A percentile compares a stretch with the other conserved stretches of the same genome.
These are phyloP conservation scores for Plasmodium berghei DNA, from an alignment of 169 alveolate genomes.

Conservation along the genomic window DNA sequence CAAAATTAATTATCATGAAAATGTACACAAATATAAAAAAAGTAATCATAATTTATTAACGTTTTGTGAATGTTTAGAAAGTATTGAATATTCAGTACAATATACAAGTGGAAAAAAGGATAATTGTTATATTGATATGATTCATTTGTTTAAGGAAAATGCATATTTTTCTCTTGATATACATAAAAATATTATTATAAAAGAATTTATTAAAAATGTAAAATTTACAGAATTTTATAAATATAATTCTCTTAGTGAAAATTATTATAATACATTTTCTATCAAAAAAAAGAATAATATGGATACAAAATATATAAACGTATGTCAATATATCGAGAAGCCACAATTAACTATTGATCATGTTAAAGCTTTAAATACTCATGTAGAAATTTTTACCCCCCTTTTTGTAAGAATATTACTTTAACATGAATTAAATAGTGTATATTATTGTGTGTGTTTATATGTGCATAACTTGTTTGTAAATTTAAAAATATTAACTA, in stretches of 20 bases:
- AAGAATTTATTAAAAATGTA: conserved; percentile 62
- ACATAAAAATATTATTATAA: conserved; percentile 61
- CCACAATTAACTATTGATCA: conserved; percentile 60
- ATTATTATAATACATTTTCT: conserved; percentile 19
- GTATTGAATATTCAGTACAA: conserved; percentile 40
- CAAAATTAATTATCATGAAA: neutral
- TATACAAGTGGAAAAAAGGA: conserved; percentile 50
- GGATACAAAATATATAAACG: conserved; percentile 61
- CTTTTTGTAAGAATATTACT: conserved; percentile 45
- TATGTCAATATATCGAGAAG: conserved; percentile 41
- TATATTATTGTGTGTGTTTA: no score
- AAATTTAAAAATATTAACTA: no score
- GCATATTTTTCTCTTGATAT: conserved; percentile 36
- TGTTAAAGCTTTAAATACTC: conserved; percentile 52
- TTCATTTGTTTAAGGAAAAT: conserved; percentile 37
- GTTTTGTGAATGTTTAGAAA: conserved; percentile 68
- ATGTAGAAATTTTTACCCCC: conserved; percentile 46
- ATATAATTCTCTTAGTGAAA: conserved; percentile 34
- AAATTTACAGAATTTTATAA: conserved; percentile 59
- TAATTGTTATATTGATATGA: conserved; percentile 47
- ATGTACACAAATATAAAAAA: neutral
- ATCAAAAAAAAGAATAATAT: conserved; percentile 18
- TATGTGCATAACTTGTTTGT: no score
- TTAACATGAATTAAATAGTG: no score
- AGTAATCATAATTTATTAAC: neutral